Conservation (phyloP, 73 alveolate species). For the Paramecium bursaria region DNA sequence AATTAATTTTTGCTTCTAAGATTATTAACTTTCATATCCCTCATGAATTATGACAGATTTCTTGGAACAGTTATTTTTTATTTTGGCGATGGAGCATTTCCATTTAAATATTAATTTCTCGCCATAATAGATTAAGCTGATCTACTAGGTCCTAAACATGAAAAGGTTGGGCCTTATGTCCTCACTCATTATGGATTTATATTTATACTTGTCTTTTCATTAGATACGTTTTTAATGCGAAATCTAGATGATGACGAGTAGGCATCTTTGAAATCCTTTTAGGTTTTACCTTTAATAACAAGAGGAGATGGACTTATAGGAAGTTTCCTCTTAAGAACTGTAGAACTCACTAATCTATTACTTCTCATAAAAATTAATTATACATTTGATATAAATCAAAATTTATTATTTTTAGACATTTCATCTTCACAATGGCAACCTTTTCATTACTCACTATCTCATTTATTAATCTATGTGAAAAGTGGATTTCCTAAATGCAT, state of each 20-base stretch:
- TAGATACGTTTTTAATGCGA: conserved; percentile 13
- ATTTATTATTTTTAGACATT: too few species aligned
- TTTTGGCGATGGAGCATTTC: conserved; percentile 10
- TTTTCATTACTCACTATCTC: too few species aligned
- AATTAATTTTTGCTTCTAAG: background rate
- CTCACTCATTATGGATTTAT: too few species aligned
- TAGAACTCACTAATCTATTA: too few species aligned
- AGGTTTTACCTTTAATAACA: background rate
- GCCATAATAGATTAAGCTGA: conserved; percentile 36
- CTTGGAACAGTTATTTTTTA: background rate
- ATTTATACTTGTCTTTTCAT: too few species aligned
- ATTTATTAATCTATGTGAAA: too few species aligned
- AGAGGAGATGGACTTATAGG: background rate
- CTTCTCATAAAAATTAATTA: too few species aligned
- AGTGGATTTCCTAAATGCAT: background rate
- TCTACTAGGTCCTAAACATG: conserved; percentile 56
- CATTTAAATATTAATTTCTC: conserved; percentile 52
- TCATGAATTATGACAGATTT: conserved; percentile 19
- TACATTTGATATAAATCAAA: too few species aligned
- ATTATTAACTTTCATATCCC: conserved; percentile 15
- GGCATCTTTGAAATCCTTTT: conserved; percentile 19
- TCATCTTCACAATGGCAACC: too few species aligned
- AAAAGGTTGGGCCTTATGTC: conserved; percentile 28
- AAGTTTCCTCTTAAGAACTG: background rate
- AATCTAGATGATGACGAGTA: conserved; percentile 8